Evolutionary conservation across 1,284 basidiomycete genomes (phyloP).

Genomic region (Fomitopsis palustris): DNA sequence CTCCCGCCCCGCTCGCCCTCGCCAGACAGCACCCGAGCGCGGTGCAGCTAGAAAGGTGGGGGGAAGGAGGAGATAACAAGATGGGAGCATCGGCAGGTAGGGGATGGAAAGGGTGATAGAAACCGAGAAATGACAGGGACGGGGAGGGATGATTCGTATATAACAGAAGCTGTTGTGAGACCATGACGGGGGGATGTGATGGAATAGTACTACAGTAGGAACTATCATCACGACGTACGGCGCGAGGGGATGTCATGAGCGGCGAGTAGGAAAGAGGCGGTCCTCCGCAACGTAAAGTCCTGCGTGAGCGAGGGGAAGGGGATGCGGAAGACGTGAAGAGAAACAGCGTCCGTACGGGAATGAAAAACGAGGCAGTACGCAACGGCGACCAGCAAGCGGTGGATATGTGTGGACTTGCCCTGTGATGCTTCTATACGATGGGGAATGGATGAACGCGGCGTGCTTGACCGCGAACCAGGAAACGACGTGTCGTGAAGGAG

Average conservation of each 20-base stretch:
- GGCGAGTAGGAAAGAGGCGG: constrained; percentile 26
- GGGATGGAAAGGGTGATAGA: constrained; percentile 30
- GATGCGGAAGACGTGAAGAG: constrained; percentile 40
- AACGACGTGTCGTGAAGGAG: constrained; percentile 6
- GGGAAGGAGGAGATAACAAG: constrained; percentile 55
- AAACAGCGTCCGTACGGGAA: constrained; percentile 67
- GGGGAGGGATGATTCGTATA: constrained; percentile 6
- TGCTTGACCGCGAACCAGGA: constrained; percentile 15
- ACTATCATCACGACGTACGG: constrained; percentile 28
- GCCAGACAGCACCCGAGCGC: constrained; percentile 22
- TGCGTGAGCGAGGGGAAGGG: constrained; percentile 16
- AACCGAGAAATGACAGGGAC: constrained; percentile 24
- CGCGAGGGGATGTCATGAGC: constrained; percentile 19
- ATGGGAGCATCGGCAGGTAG: constrained; percentile 22
- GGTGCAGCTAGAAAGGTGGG: constrained; percentile 37
- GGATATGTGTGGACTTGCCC: constrained; percentile 2
- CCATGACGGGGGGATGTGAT: constrained; percentile 11
- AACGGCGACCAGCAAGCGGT: constrained; percentile 16
- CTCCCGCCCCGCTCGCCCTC: constrained; percentile 65
- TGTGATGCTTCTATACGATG: constrained; percentile 3
- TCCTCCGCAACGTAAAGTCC: constrained; percentile 15
- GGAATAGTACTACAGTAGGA: constrained; percentile 4
- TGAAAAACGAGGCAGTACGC: constrained; percentile 33
- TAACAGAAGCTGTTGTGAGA: constrained; percentile 4
- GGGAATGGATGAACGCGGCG: constrained; percentile 12